A percentile compares a stretch with the other conserved stretches of the same genome.
Conservation (phyloP, 441 rosid species). For the Theobroma grandiflorum region DNA sequence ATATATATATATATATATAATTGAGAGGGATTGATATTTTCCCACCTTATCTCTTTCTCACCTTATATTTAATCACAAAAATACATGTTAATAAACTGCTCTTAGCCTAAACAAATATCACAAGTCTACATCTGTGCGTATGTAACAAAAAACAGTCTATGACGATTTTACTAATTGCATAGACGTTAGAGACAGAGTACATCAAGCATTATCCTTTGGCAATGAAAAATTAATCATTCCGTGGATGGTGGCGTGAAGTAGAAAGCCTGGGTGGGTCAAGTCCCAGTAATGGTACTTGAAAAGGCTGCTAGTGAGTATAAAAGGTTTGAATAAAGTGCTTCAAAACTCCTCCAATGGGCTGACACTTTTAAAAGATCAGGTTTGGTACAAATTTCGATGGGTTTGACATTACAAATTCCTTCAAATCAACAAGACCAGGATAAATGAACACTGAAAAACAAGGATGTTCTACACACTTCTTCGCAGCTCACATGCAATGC, state of each 20-base stretch:
- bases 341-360: neutral
- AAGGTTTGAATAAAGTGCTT: neutral
- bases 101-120: neutral
- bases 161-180: neutral
- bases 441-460: neutral
- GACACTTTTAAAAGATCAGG: neutral
- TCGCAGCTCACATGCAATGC: neutral
- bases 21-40: neutral
- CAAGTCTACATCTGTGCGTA: neutral
- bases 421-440: neutral
- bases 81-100: neutral
- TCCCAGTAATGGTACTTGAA: too few species aligned
- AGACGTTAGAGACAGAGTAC: neutral
- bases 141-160: too few species aligned
- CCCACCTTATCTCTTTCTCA: neutral
- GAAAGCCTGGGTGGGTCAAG: neutral
- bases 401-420: neutral
- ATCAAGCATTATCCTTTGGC: neutral
- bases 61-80: neutral
- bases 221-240: neutral
- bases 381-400: neutral
- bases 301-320: neutral
- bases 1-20: too few species aligned
- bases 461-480: slow-evolving; percentile 8
- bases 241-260: neutral